Evolutionary conservation across 2,329 filamentous ascomycete species (phyloP).

Genomic region (Epichloe brachyelytri): DNA sequence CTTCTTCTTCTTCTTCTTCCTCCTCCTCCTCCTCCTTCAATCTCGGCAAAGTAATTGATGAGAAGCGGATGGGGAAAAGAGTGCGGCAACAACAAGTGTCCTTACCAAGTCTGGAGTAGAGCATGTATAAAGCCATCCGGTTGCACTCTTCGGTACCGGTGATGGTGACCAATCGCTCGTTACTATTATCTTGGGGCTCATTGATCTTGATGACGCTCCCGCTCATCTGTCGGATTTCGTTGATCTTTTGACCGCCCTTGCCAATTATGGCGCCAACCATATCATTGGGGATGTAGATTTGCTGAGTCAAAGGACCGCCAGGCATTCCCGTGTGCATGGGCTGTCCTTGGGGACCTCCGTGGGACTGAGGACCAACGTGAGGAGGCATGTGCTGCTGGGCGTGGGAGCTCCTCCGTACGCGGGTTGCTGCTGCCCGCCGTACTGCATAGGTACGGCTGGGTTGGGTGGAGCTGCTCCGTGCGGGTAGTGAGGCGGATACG

Average conservation of each 20-base stretch:
- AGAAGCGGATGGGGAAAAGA: neutral
- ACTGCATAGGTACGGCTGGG: conserved; percentile 60
- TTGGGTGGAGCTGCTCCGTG: conserved; percentile 46
- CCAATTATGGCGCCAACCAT: conserved; percentile 99
- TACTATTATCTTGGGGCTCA: conserved; percentile 97
- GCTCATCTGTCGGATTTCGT: conserved; percentile 92
- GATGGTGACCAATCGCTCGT: conserved; percentile 92
- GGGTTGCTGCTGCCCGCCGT: conserved; percentile 59
- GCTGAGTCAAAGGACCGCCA: conserved; percentile 69
- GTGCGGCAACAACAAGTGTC: neutral
- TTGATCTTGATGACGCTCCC: conserved; percentile 99
- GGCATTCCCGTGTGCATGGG: conserved; percentile 55
- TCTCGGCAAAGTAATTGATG: neutral
- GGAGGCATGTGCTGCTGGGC: conserved; percentile 62
- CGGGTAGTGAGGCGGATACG: conserved; percentile 59
- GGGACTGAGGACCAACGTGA: conserved; percentile 40
- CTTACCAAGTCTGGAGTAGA: conserved; percentile 89
- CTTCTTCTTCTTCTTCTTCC: neutral
- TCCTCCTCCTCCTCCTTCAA: neutral
- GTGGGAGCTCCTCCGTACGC: conserved; percentile 66
- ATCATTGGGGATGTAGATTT: conserved; percentile 98
- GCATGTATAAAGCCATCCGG: conserved; percentile 99
- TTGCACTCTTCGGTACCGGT: conserved; percentile 97
- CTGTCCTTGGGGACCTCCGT: conserved; percentile 57
- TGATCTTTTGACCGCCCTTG: conserved; percentile 98